Percentiles rank a stretch among this genome's conserved stretches.
Conservation (phyloP, 106 monocot species). For the Xerophyta viscosa region DNA sequence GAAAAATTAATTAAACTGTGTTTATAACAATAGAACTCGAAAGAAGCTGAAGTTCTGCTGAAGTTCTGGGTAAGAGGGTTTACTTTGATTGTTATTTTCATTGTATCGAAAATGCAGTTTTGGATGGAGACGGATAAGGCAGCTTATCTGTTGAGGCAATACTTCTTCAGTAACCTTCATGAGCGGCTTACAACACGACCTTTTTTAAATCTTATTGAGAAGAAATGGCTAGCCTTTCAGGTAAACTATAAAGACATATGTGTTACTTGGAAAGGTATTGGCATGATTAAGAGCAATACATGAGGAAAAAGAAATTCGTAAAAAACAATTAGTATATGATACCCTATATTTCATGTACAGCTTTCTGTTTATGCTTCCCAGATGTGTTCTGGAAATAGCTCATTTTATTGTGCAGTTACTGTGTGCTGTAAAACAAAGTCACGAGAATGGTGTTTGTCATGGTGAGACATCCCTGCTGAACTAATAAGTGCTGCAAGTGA, state of each 20-base stretch:
- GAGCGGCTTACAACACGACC: conserved; percentile 87
- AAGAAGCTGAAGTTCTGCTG: too few relatives aligned
- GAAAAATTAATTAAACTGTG: too few relatives aligned
- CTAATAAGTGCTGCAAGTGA: too few relatives aligned
- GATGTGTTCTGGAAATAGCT: conserved; percentile 87
- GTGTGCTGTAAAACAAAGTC: conserved; percentile 98
- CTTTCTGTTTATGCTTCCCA: conserved; percentile 36
- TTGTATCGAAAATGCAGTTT: too few relatives aligned
- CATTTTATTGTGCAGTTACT: conserved; percentile 97
- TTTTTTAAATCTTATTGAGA: conserved; percentile 90
- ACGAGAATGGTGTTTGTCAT: conserved; percentile 94
- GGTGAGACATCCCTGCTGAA: too few relatives aligned
- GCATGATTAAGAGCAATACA: too few relatives aligned
- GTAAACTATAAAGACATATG: too few relatives aligned
- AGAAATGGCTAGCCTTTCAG: conserved; percentile 99
- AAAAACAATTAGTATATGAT: too few relatives aligned
- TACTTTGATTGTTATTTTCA: conserved; percentile 7
- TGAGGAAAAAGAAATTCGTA: too few relatives aligned
- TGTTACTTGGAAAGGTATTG: too few relatives aligned
- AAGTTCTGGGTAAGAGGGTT: not conserved
- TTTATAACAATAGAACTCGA: too few relatives aligned
- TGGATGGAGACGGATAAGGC: conserved; percentile 99
- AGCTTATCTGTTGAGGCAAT: conserved; percentile 93
- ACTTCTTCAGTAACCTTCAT: conserved; percentile 91
- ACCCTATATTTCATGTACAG: conserved; percentile 5